phyloP scores from a whole-genome alignment of 768 basidiomycete genomes.

The Amanita muscaria region DNA sequence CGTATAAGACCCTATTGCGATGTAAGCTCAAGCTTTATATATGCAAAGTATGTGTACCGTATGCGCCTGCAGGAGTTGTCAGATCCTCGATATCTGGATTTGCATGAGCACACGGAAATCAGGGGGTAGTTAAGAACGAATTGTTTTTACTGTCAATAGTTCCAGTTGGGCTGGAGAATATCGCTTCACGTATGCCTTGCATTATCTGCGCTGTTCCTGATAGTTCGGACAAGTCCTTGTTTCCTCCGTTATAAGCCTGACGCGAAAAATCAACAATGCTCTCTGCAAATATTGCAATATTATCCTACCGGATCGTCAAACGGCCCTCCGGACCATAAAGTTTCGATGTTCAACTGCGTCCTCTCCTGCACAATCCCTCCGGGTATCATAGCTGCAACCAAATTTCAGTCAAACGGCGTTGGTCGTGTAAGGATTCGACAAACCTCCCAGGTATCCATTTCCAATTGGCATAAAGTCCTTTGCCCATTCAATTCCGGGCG shows the following conservation, averaged over 20 bases:
- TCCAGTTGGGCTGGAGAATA: conserved; percentile 51
- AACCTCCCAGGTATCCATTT: conserved; percentile 65
- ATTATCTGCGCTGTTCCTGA: conserved; percentile 37
- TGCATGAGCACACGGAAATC: neutral
- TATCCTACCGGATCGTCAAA: conserved; percentile 50
- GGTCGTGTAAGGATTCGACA: conserved; percentile 10
- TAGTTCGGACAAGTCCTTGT: conserved; percentile 40
- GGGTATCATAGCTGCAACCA: conserved; percentile 46
- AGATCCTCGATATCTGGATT: conserved; percentile 40
- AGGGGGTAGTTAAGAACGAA: neutral
- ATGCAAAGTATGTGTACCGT: conserved; percentile 32
- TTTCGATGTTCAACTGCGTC: conserved; percentile 67
- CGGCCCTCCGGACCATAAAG: conserved; percentile 69
- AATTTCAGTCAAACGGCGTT: neutral
- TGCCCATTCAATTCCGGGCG: conserved; percentile 46
- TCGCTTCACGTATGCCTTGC: conserved; percentile 42
- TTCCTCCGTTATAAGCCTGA: conserved; percentile 66
- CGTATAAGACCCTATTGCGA: conserved; percentile 52
- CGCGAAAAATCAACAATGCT: neutral
- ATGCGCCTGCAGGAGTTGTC: conserved; percentile 46
- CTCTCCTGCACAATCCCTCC: conserved; percentile 53
- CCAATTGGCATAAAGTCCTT: conserved; percentile 61
- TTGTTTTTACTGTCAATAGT: conserved; percentile 42
- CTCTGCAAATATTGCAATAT: conserved; percentile 1
- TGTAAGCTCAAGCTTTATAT: neutral